These are phyloP conservation scores for Coemansia sp. DNA, from an alignment of 192 early-diverging fungal species.

Conservation along the genomic window DNA sequence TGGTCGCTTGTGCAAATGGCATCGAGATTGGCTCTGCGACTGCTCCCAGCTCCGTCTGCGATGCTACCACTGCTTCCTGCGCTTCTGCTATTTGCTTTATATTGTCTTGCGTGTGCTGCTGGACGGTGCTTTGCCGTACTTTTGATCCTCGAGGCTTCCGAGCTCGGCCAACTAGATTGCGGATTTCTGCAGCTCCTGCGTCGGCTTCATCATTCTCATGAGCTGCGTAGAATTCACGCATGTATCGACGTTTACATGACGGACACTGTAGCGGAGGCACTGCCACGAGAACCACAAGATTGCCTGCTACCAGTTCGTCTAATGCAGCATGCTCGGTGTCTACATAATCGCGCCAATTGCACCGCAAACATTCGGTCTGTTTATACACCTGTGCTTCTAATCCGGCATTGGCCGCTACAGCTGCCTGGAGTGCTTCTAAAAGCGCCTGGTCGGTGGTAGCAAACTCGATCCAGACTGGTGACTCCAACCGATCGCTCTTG, in stretches of 20 bases:
- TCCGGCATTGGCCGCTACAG: conserved; percentile 10
- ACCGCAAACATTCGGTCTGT: conserved; percentile 51
- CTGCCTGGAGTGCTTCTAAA: neutral
- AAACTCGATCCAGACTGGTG: conserved; percentile 29
- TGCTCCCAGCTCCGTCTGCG: neutral
- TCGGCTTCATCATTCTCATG: conserved; percentile 13
- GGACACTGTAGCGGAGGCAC: conserved; percentile 28
- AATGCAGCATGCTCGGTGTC: conserved; percentile 29
- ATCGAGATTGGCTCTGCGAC: conserved; percentile 8
- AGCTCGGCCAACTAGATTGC: neutral
- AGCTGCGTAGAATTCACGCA: conserved; percentile 51
- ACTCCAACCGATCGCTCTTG: conserved; percentile 36
- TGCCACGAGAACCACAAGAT: neutral
- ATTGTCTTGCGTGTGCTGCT: neutral
- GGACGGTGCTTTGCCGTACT: neutral
- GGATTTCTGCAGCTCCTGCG: neutral
- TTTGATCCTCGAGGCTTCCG: neutral
- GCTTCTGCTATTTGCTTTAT: neutral
- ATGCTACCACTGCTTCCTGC: conserved; percentile 5
- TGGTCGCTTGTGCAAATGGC: conserved; percentile 39
- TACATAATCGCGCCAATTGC: conserved; percentile 42
- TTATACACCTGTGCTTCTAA: conserved; percentile 34
- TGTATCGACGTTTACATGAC: conserved; percentile 35
- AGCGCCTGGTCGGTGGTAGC: neutral
- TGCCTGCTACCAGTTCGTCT: conserved; percentile 10